These are phyloP conservation scores for Paratrypanosoma confusum DNA, from an alignment of 208 protist species.

Conservation along the genomic window DNA sequence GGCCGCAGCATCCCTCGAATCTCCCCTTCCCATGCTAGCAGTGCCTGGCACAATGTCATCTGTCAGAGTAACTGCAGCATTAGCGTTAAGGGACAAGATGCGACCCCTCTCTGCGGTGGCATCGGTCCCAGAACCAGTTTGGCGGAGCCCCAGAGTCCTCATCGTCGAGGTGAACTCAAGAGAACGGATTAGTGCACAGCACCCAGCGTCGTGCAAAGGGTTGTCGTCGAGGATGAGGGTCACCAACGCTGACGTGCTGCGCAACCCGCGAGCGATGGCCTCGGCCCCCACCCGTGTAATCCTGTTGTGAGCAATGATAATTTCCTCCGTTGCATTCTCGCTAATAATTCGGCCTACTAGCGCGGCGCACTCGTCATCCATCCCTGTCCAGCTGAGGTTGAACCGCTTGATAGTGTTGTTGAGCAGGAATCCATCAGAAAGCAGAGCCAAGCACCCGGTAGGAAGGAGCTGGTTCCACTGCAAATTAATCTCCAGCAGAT, in stretches of 20 bases:
- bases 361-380: conserved; percentile 61
- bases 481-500: conserved; percentile 79
- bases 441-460: conserved; percentile 35
- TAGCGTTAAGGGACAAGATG: no score
- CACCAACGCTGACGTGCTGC: conserved; percentile 51
- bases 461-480: conserved; percentile 81
- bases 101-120: no score
- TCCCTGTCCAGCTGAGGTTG: conserved; percentile 70
- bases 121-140: no score
- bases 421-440: conserved; percentile 63
- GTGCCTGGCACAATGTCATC: no score
- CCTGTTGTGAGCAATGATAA: conserved; percentile 82
- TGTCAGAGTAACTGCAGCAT: no score
- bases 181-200: conserved; percentile 42
- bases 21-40: no score
- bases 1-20: no score
- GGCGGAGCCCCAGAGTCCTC: no score
- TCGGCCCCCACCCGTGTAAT: conserved; percentile 63
- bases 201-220: conserved; percentile 61
- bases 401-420: conserved; percentile 87
- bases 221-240: conserved; percentile 78
- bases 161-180: no score
- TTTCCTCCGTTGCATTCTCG: conserved; percentile 81
- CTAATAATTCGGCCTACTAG: conserved; percentile 64
- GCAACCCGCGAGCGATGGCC: conserved; percentile 62